A percentile compares a stretch with the other conserved stretches of the same genome.
phyloP scores from a whole-genome alignment of 2,329 filamentous ascomycete genomes.

The Venturiaceae sp. region DNA sequence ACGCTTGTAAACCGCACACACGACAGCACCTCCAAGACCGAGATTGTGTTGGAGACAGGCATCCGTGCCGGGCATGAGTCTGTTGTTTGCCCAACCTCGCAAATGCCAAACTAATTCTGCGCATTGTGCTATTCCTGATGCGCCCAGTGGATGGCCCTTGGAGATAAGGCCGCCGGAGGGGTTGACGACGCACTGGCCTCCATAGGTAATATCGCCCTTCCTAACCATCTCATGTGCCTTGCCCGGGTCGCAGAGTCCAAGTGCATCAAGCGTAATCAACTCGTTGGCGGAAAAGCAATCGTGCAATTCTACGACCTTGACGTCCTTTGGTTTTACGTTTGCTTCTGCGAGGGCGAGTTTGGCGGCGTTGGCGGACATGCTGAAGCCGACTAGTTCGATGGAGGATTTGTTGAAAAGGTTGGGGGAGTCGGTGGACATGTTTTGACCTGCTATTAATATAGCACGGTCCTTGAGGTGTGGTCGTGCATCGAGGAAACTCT shows the following conservation, averaged over 20 bases:
- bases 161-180: conserved; percentile 91
- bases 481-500: conserved; percentile 75
- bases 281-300: conserved; percentile 97
- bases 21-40: conserved; percentile 80
- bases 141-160: conserved; percentile 90
- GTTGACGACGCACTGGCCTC: conserved; percentile 73
- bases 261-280: conserved; percentile 79
- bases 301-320: conserved; percentile 84
- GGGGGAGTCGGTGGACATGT: conserved; percentile 74
- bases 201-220: conserved; percentile 82
- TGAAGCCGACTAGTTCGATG: conserved; percentile 83
- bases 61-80: conserved; percentile 56
- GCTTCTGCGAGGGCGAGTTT: conserved; percentile 65
- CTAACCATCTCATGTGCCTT: conserved; percentile 90
- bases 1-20: conserved; percentile 81
- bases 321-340: conserved; percentile 52
- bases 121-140: conserved; percentile 90
- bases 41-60: conserved; percentile 86
- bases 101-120: conserved; percentile 94
- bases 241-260: conserved; percentile 67
- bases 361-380: conserved; percentile 69
- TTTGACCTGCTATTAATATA: conserved; percentile 81
- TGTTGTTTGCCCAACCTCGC: conserved; percentile 91
- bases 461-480: conserved; percentile 76
- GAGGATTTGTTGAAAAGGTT: conserved; percentile 67